A percentile compares a stretch with the other conserved stretches of the same genome.
These are phyloP conservation scores for Cyathus striatus DNA, from an alignment of 768 basidiomycete genomes.

Conservation along the genomic window DNA sequence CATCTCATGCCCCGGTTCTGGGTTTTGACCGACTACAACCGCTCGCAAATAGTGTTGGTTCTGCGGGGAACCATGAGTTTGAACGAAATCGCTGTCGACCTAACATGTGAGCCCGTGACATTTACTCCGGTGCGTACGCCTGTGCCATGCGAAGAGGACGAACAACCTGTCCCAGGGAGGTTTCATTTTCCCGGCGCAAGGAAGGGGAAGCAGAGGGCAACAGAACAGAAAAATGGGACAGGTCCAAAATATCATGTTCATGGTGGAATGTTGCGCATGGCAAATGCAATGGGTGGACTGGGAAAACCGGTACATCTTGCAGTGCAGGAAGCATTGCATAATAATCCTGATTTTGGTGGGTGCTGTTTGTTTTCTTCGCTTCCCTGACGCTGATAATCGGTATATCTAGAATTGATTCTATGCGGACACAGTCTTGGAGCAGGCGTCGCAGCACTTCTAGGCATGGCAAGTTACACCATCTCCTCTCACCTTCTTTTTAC, in stretches of 20 bases:
- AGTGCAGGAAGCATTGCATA: constrained; percentile 61
- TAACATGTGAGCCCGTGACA: constrained; percentile 72
- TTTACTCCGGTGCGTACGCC: constrained; percentile 51
- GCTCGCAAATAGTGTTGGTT: constrained; percentile 72
- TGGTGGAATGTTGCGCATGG: constrained; percentile 77
- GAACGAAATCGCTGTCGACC: constrained; percentile 82
- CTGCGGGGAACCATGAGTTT: constrained; percentile 81
- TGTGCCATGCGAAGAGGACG: constrained; percentile 21
- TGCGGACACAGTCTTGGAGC: constrained; percentile 85
- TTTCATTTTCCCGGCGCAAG: constrained; percentile 26
- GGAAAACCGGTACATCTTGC: constrained; percentile 77
- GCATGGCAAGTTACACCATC: constrained; percentile 47
- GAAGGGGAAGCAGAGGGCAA: constrained; percentile 11
- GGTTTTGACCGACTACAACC: constrained; percentile 78
- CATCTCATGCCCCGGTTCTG: constrained; percentile 80
- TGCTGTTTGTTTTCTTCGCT: constrained; percentile 6
- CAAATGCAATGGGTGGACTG: constrained; percentile 68
- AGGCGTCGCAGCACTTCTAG: constrained; percentile 72
- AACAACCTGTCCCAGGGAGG: constrained; percentile 27
- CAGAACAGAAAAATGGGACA: constrained; percentile 1
- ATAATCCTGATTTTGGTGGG: constrained; percentile 71
- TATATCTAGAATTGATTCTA: constrained; percentile 54
- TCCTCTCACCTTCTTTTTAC: neutral
- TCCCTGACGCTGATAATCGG: neutral
- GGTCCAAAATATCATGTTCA: constrained; percentile 55